Base-by-base conservation (phyloP, 495 filamentous ascomycete genomes). In the Copromyces sp. region DNA sequence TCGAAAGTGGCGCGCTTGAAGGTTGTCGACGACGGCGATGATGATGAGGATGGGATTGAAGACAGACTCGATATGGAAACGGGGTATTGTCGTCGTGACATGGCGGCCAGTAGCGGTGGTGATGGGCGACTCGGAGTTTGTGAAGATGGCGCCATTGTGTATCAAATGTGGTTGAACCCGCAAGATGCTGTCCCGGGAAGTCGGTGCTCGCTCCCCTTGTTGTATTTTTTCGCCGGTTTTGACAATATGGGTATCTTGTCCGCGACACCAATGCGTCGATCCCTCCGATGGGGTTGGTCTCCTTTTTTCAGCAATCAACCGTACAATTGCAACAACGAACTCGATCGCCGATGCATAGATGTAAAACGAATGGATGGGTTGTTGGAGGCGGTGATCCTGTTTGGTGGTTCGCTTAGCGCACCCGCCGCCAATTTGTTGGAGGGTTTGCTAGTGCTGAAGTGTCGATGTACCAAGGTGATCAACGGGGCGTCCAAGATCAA, bases 1-100 rank as follows among this genome's bases (percentile, higher is more conserved):
- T 61, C 29, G 53, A 61, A 32, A 35, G 53, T 61, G 45, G 73
- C 76, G 20, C 75, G 76, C 37, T 45, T 72, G 71, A 76, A 24
- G 70, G 9, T 40, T 35, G 59, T 47, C 35, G 71, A 39, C 32
- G 72, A 68, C 29, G 68, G 65, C 42, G 35, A 41, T 12, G 40
- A 68, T 17, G 65, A 12, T 4, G n/a, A 29, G 11, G 29, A 42
- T 45, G 37, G 9, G 16, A n/a, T 12, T 29, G 53, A 61, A 61
- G 53, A 61, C 20, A n/a, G 45, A 53, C 45, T 53, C 9, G 20
- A 53, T 9, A 24, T 11, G 45, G 24, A 24, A 59, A 59, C 9
- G 12, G 24, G 12, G 32, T 59, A 24, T 59, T 32, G 47, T 59
- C 24, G 47, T 59, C 47, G 47, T 24, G 53, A 61, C 53, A 61